A percentile compares a stretch with the other conserved stretches of the same genome.
Conservation (phyloP, 768 basidiomycete species). For the Podaxis sp. region DNA sequence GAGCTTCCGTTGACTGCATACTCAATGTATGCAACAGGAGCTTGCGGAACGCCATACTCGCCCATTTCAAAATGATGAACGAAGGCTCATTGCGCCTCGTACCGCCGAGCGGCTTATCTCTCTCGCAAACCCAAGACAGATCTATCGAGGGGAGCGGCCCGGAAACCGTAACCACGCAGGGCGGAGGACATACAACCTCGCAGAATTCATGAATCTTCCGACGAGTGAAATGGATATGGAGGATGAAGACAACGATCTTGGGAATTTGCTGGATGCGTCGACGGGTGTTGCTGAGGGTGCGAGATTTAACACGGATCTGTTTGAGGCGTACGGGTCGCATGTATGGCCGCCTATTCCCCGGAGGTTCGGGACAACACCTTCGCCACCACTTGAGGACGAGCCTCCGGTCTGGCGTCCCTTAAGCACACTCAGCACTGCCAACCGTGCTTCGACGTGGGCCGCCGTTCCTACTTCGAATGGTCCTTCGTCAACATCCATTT, state of each 20-base stretch:
- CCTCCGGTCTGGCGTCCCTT: conserved; percentile 9
- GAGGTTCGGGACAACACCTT: conserved; percentile 27
- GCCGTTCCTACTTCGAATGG: conserved; percentile 23
- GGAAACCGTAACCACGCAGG: conserved; percentile 33
- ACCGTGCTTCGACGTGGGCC: conserved; percentile 5
- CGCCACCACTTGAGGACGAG: conserved; percentile 30
- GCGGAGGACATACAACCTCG: conserved; percentile 41
- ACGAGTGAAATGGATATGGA: conserved; percentile 64
- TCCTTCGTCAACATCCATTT: conserved; percentile 30
- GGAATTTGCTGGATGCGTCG: conserved; percentile 40
- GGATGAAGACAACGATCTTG: conserved; percentile 69
- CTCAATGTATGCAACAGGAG: conserved; percentile 47
- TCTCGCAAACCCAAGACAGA: conserved; percentile 51
- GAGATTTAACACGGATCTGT: conserved; percentile 59
- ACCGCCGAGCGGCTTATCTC: conserved; percentile 63
- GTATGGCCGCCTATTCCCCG: conserved; percentile 23
- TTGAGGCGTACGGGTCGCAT: conserved; percentile 54
- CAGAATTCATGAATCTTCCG: conserved; percentile 53
- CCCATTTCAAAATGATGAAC: conserved; percentile 44
- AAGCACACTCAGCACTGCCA: neutral
- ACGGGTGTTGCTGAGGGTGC: conserved; percentile 48
- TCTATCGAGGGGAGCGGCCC: conserved; percentile 45
- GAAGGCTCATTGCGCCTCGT: conserved; percentile 62
- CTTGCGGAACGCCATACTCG: conserved; percentile 70
- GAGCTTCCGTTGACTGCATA: neutral